These are phyloP conservation scores for Termitomyces sp. DNA, from an alignment of 768 basidiomycete genomes.

Conservation along the genomic window DNA sequence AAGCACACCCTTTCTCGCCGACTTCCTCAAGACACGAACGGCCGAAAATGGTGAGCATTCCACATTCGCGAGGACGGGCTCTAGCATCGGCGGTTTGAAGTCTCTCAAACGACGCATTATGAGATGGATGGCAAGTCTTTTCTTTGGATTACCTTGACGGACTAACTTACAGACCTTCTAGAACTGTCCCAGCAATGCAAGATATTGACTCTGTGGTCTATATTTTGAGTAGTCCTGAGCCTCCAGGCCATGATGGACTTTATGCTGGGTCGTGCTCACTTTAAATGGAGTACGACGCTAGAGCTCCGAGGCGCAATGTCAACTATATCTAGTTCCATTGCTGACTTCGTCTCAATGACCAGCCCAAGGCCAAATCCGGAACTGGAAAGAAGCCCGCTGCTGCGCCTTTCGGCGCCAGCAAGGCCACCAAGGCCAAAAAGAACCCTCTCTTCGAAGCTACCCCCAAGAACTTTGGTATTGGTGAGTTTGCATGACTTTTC, in stretches of 20 bases:
- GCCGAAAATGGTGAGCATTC: conserved; percentile 51
- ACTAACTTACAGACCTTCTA: conserved; percentile 5
- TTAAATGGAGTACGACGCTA: conserved; percentile 35
- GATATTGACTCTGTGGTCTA: conserved; percentile 16
- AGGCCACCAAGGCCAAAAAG: conserved; percentile 73
- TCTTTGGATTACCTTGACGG: conserved; percentile 31
- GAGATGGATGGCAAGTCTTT: conserved; percentile 54
- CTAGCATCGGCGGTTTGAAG: conserved; percentile 34
- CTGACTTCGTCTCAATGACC: conserved; percentile 88
- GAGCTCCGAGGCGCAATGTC: conserved; percentile 53
- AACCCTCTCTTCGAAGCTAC: conserved; percentile 94
- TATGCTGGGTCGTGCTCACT: conserved; percentile 34
- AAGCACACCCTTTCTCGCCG: conserved; percentile 4
- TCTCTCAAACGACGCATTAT: conserved; percentile 23
- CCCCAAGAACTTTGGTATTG: conserved; percentile 94
- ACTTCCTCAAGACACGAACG: conserved; percentile 37
- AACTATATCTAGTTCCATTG: conserved; percentile 29
- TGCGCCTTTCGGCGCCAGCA: conserved; percentile 79
- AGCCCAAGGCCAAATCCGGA: conserved; percentile 74
- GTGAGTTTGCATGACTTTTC: conserved; percentile 39
- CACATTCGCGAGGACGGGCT: conserved; percentile 32
- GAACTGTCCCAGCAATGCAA: conserved; percentile 24
- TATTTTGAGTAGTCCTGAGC: conserved; percentile 33
- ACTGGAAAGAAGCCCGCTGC: conserved; percentile 82
- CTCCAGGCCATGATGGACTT: conserved; percentile 34